Base-by-base conservation (phyloP, 2,329 filamentous ascomycete species). In the Nigrograna mackinnonii region DNA sequence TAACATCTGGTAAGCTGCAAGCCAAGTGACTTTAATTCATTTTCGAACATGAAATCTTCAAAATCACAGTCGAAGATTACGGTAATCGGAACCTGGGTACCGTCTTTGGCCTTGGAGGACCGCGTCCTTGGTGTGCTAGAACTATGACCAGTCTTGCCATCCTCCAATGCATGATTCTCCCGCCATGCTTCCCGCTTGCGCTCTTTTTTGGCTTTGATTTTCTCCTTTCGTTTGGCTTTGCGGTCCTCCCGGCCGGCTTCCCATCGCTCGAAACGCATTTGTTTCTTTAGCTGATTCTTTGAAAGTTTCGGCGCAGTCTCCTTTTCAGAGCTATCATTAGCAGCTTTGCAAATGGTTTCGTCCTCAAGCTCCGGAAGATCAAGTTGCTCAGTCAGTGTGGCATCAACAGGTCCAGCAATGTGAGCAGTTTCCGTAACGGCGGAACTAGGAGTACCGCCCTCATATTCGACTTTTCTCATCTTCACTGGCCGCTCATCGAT, bases 31-130 rank as follows among this genome's bases (percentile, higher is more conserved):
- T 91, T 84, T 21, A 88, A 76, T 70, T 99, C 94, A 55, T 87
- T 86, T 26, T 92, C 87, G 37, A 78, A 79, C 94, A 99, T 99
- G 61, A 91, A 80, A 31, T 87, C 77, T 66, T 99, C 91, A 65
- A 95, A 99, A 53, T 88, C 84, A 70, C 92, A 97, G 72, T 99
- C 94, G 49, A 99, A 74, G 45, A 99, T 77, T 52, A 99, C 74
- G 0, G 89, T 82, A 17, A 97, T 73, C 2, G 91, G 91, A 0
- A 95, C 79, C 42, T 83, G 80, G 36, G 76, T 72, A 4, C 77
- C 70, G 39, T 4, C 12, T 22, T 12, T 12, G 19, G 12, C 34
- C 11, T 4, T 33, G n/a, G n/a, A n/a, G n/a, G n/a, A n/a, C n/a
- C n/a, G n/a, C n/a, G n/a, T n/a, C n/a, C n/a, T n/a, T n/a, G n/a